Base-by-base conservation (phyloP, 306 rosid species). In the Ochetophila trinervis region DNA sequence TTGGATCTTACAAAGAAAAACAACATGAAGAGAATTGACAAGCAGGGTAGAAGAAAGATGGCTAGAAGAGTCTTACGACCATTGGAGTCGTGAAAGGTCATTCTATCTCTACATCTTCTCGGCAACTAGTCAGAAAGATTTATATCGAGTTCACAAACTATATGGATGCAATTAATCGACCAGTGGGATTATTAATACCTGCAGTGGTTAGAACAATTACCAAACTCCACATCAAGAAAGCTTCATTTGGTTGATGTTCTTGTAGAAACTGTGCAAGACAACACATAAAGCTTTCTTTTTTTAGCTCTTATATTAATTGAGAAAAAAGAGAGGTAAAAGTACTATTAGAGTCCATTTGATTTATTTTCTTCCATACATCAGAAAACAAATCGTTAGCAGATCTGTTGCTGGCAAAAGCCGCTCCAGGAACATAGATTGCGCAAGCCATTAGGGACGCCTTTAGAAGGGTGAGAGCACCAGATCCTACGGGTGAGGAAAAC, bases 211-310 rank as follows among this genome's bases (percentile, higher is more conserved):
- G 68, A 52, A 66, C 68, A 30, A 74, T 65, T 60, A 74, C 73
- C 55, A 74, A 56, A 32, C 67, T 74, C 78, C 68, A 74, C 78
- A 60, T 74, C 63, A 74, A 20, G 42, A 66, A 74, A 14, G 68
- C 68, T 74, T 53, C 67, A 51, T 59, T 67, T 0, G 72, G 72
- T 21, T 74, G 68, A 66, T 67, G 57, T 51, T 66, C 72, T 51
- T 74, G 17, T 2, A 74, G 67, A 66, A 51, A 74, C 73, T 74
- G 67, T 42, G 44, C 27, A 61, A 23, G 6, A 10, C 5, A 50
- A 30, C 3, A 62, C 51, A 36, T 8, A 5, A 61, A 9, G 5
- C 13, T n/a, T 36, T 6, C 30, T 48, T n/a, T 11, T 18, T 44
- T 64, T 51, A 73, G 71, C 51, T 14, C 21, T 2, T 47, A 21